Base-by-base conservation (phyloP, 2,329 filamentous ascomycete genomes). In the Colletotrichum sp. region DNA sequence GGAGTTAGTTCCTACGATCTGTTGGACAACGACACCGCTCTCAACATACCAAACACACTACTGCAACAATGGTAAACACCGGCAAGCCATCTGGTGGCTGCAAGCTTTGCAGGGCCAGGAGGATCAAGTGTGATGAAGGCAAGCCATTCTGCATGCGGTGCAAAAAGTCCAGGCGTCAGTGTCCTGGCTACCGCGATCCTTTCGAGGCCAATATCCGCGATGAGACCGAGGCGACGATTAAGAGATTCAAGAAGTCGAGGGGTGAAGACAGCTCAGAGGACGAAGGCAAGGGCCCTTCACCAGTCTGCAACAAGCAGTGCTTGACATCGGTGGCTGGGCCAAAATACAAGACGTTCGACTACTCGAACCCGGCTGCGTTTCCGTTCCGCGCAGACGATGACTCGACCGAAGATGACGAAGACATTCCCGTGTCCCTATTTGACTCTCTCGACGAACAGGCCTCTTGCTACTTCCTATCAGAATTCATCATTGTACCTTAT, bases 181-280 rank as follows among this genome's bases (percentile, higher is more conserved):
- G 79, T n/a, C 79, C 79, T 4, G 79, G 79, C 24, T 80, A 80
- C 49, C 77, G 77, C 39, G 77, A 80, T 57, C 76, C 79, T 13
- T 80, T 80, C 28, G 79, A 80, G 55, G 76, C 80, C 76, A 80
- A 79, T 18, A 76, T 80, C 7, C 79, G 78, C 26, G 79, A 80
- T 71, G 79, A 80, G 71, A 80, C 79, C 6, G 71, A 80, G 34
- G 78, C 79, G 16, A 79, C 78, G 8, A 80, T 80, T 64, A 78
- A 77, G 69, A 76, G 76, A 36, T 78, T 78, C 36, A 75, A 75
- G 28, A 77, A 73, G 55, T 67, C 76, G 24, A 68, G 77, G 32
- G 77, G 76, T 12, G 77, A 78, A 32, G 75, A 75, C 32, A 60
- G 34, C 26, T 77, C 76, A 8, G 71, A 67, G 2, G 69, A 72